Percentiles rank a stretch among this genome's conserved stretches.
Evolutionary conservation across 2,329 filamentous ascomycete genomes (phyloP).

Genomic region (Akanthomyces uredinophilus): DNA sequence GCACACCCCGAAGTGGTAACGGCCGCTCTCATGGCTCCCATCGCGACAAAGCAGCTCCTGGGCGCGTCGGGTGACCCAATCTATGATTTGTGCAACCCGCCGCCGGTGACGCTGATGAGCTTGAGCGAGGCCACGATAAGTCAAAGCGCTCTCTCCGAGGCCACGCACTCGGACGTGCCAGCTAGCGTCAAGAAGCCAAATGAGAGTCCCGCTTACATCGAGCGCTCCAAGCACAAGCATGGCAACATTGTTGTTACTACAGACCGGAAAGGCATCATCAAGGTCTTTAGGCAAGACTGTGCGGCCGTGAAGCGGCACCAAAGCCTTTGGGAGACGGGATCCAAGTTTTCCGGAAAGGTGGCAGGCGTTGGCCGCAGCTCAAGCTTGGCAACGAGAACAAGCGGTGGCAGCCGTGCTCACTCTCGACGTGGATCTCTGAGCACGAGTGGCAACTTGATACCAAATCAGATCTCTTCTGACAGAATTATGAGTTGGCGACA

Average conservation of each 20-base stretch:
- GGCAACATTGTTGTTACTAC: conserved; percentile 92
- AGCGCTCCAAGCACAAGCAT: conserved; percentile 67
- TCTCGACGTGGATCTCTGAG: conserved; percentile 52
- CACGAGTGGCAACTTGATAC: conserved; percentile 24
- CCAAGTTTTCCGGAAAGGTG: conserved; percentile 67
- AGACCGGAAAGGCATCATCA: conserved; percentile 82
- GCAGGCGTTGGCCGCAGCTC: conserved; percentile 53
- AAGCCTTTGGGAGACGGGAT: conserved; percentile 73
- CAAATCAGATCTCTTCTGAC: conserved; percentile 49
- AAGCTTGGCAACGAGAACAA: conserved; percentile 52
- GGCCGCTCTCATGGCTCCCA: conserved; percentile 79
- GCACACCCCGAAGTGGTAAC: conserved; percentile 87
- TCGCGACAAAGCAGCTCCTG: conserved; percentile 69
- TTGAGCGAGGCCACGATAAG: conserved; percentile 55
- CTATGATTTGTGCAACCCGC: conserved; percentile 95
- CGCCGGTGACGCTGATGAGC: conserved; percentile 76
- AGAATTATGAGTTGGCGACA: conserved; percentile 87
- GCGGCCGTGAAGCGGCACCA: conserved; percentile 72
- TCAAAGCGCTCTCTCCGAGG: conserved; percentile 35
- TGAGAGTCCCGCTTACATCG: conserved; percentile 71
- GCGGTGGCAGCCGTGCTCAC: conserved; percentile 39
- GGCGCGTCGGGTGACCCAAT: conserved; percentile 82
- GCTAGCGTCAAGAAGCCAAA: conserved; percentile 44
- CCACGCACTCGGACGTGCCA: conserved; percentile 29
- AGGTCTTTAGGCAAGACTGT: conserved; percentile 93